Evolutionary conservation across 441 rosid species (phyloP), one percentile per base, ranked within the genome.

Genomic region (Pelargonium hybrid): DNA sequence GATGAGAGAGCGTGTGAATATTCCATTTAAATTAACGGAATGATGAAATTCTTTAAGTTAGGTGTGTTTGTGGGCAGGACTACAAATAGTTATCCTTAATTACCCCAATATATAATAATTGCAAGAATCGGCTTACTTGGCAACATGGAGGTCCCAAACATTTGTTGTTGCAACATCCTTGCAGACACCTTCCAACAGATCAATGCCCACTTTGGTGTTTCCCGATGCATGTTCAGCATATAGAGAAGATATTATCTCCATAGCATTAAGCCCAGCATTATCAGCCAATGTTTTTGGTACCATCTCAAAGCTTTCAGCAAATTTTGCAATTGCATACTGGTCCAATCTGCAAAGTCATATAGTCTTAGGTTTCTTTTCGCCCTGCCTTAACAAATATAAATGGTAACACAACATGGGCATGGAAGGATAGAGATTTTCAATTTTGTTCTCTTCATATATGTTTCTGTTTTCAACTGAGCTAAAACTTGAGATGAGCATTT

Each of bases 251-350:
- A 91, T 96, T 69, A 96, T 85, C 82, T 93, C 98, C 96, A 93
- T 87, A 14, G 98, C 88, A 80, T 93, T 89, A 50, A 96, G 93
- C 31, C 99, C 98, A 74, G 97, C 98, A 83, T 96, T 96, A 74
- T 93, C 98, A 15, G 98, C 89, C 67, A 96, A 82, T 31, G 94
- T 93, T 74, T 80, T 88, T 10, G 99, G 97, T 48, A 96, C 87
- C 96, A 93, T 88, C 87, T 96, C 99, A 77, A 93, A 96, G 78
- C 98, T 93, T 81, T 96, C 97, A 14, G 97, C 97, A 76, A 88
- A 96, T 78, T 96, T 96, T 43, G 96, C 76, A 75, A 96, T 87
- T 68, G 99, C 98, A 77, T 93, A 93, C 81, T 96, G 96, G 82
- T 96, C 99, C 87, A 96, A 85, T 77, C 99, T 96, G 91, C 77